A percentile compares a stretch with the other conserved stretches of the same genome.
Evolutionary conservation across 2,329 filamentous ascomycete species (phyloP).

Genomic region (Fusarium sp.): DNA sequence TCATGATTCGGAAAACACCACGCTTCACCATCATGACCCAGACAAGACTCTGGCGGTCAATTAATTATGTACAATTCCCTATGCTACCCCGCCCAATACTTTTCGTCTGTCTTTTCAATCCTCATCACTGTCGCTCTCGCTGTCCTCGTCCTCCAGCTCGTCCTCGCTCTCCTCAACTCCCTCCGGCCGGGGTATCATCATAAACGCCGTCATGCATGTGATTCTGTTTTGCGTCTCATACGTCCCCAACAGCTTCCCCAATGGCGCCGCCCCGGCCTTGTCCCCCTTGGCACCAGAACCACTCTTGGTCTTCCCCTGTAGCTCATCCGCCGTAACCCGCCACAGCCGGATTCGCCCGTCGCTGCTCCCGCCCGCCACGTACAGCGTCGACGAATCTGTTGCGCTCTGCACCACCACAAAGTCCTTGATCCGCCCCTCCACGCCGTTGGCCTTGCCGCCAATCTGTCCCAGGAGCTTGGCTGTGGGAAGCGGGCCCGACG

Average conservation of each 20-base stretch:
- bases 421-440: constrained; percentile 87
- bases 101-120: constrained; percentile 36
- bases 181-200: constrained; percentile 81
- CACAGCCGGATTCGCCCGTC: constrained; percentile 90
- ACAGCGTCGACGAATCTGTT: constrained; percentile 58
- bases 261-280: constrained; percentile 47
- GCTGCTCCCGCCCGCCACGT: constrained; percentile 84
- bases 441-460: constrained; percentile 79
- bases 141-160: constrained; percentile 59
- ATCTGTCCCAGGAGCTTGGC: constrained; percentile 82
- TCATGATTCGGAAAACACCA: constrained; percentile 14
- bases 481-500: constrained; percentile 61
- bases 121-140: constrained; percentile 57
- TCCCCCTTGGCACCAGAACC: constrained; percentile 36
- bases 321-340: constrained; percentile 67
- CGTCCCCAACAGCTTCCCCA: constrained; percentile 80
- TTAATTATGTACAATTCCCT: background rate
- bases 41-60: constrained; percentile 6
- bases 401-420: constrained; percentile 76
- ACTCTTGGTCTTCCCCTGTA: constrained; percentile 54
- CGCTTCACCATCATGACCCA: background rate
- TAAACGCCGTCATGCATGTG: constrained; percentile 88
- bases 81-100: background rate
- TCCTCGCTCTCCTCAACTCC: constrained; percentile 73
- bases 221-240: constrained; percentile 92